Base-by-base conservation (phyloP, 345 rosid genomes). In the Punica granatum region DNA sequence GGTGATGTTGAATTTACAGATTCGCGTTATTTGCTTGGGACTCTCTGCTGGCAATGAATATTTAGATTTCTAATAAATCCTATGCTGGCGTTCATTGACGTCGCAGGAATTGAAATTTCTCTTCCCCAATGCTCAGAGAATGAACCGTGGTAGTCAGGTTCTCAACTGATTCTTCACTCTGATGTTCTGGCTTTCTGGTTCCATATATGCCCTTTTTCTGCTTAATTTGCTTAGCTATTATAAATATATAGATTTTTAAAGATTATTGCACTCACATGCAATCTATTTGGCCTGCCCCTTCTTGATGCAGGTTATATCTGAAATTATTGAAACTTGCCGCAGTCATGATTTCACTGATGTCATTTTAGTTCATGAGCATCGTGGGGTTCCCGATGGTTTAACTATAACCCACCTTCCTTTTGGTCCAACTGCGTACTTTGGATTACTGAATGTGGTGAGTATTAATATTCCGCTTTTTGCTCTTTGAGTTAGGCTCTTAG, bases 381-480 rank as follows among this genome's bases (percentile, higher is more conserved):
- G 96, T 35, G 98, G 97, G 74, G 87, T 83, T 49, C 99, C 96
- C 18, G 98, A 88, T 67, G 89, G 90, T 77, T 83, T 94, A 68
- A 81, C 86, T 19, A 72, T 94, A 70, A 81, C 96, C 67, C 99
- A 91, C 79, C 81, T 94, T 63, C 97, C 99, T 34, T 91, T 83
- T 75, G 97, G 97, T 70, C 99, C 99, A 36, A 91, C 99, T 63
- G 96, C 99, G 48, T 88, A 85, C 83, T 91, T 91, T 86, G 84
- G 85, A 67, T 77, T 94, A 70, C 88, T 75, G 73, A 91, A 91
- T 77, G 98, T 94, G 83, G 96, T 80, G 82, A 69, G 94, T 89
- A 79, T 19, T 71, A 71, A 6, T 74, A 51, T 54, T 67, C 46
- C 11, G 54, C 53, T 28, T 70, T 33, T 42, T 64, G 18, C 35